Evolutionary conservation across 108 stramenopile genomes (phyloP), one percentile per base, ranked within the genome.

Genomic region (Pseudonitzschia multiseries): DNA sequence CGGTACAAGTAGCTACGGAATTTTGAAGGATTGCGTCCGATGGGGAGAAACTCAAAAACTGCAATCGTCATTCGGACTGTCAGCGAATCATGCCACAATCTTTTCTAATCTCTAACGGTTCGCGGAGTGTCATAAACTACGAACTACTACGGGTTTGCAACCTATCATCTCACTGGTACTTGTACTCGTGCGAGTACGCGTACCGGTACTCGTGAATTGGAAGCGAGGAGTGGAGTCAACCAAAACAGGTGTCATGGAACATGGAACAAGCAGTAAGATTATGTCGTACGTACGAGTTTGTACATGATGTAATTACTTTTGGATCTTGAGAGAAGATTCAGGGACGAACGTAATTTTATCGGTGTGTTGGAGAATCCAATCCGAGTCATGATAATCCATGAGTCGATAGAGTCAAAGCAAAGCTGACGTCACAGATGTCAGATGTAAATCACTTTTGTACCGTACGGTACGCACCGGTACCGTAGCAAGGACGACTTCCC

Each of bases 81-180:
- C 46, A 48, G 46, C 46, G 46, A 48, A 48, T 48, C 46, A 48
- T 48, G 46, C 46, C 46, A 48, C 46, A 48, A 48, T 48, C 46
- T 48, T 48, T 48, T 48, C 18, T 2, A 48, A 48, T 18, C 46
- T 10, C 46, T 48, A 48, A 48, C 46, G 46, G 46, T 48, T 48
- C 46, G 46, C 46, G 13, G 9, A 48, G 46, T 48, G 46, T 48
- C 46, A 48, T 18, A 48, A 18, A 48, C 1, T 14, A 48, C 17
- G 9, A 48, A 14, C 13, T 18, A 3, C 9, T 48, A 18, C 46
- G 46, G 2, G 46, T 18, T 14, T 48, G n/a, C n/a, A n/a, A n/a
- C n/a, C 14, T 14, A 48, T 14, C 4, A 2, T 18, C 1, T 14
- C 12, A 48, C 4, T 8, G 13, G 46, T 48, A 48, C 46, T 3